Base-by-base conservation (phyloP, 257 asterid genomes). In the Sherardia arvensis region DNA sequence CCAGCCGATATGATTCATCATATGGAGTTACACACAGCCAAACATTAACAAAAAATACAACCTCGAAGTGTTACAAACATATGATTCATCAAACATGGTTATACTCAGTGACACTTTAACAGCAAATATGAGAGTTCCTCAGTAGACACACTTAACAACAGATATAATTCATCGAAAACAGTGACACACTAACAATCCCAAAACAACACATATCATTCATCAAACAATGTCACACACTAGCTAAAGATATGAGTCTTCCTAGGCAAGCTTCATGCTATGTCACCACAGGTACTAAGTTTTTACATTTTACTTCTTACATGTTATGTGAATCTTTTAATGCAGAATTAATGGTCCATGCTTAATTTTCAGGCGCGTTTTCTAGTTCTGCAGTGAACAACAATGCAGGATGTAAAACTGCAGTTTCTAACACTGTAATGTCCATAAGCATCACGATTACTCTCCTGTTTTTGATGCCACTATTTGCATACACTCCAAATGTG, bases 381-480 rank as follows among this genome's bases (percentile, higher is more conserved):
- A 78, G 97, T 33, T 91, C 97, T 18, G 97, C 97, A 0, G 97
- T 91, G 82, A 91, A 91, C 66, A 87, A 91, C 80, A 88, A 91
- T 58, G 97, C 97, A 1, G 97, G 96, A 6, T 83, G 94, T 77
- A 91, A 85, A 76, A 84, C 87, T 0, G 97, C 95, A 12, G 78
- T 81, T 25, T 91, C 97, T 18, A 87, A 91, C 78, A 81, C 87
- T 27, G 62, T 87, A 55, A 91, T 87, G 97, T 84, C 97, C 4
- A 77, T 83, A 20, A 91, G 95, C 0, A 87, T 91, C 0, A 91
- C 87, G 97, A 85, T 87, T 10, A 85, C 95, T 1, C 97, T 87
- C 38, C 93, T 91, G 47, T 81, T 91, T 67, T 90, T 87, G 27
- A 91, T 91, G 97, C 97, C 96, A 1, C 87, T 91, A 63, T 91